Evolutionary conservation across 345 rosid species (phyloP).

Genomic region (Camelina laxa): DNA sequence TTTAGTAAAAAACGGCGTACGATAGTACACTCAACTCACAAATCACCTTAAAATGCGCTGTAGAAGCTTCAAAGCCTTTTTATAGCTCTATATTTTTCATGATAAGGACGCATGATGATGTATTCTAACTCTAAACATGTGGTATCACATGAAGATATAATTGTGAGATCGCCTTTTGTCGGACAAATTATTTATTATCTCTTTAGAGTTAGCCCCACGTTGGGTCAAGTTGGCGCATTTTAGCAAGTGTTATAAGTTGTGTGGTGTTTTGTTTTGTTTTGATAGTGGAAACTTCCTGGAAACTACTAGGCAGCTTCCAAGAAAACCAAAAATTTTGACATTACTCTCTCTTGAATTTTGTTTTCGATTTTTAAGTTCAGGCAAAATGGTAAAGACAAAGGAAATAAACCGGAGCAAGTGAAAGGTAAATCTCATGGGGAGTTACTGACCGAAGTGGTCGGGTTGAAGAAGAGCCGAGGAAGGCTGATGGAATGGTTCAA

Average conservation of each 20-base stretch:
- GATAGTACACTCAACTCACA: neutral
- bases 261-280: neutral
- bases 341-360: neutral
- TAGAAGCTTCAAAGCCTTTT: conserved; percentile 7
- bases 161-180: conserved; percentile 32
- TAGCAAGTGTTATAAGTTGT: conserved; percentile 26
- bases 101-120: conserved; percentile 34
- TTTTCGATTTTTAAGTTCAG: conserved; percentile 39
- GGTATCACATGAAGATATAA: conserved; percentile 42
- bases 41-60: conserved; percentile 36
- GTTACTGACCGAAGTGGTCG: conserved; percentile 47
- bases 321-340: conserved; percentile 9
- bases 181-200: conserved; percentile 14
- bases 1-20: conserved; percentile 31
- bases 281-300: conserved; percentile 25
- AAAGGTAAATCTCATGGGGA: conserved; percentile 27
- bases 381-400: conserved; percentile 41
- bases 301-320: conserved; percentile 36
- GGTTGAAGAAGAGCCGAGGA: conserved; percentile 47
- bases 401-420: conserved; percentile 14
- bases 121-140: conserved; percentile 29
- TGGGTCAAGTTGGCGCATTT: conserved; percentile 11
- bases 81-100: neutral
- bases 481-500: conserved; percentile 57
- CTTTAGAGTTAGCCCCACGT: neutral